Base-by-base conservation (phyloP, 1,284 basidiomycete genomes). In the Cryptococcus sp. region DNA sequence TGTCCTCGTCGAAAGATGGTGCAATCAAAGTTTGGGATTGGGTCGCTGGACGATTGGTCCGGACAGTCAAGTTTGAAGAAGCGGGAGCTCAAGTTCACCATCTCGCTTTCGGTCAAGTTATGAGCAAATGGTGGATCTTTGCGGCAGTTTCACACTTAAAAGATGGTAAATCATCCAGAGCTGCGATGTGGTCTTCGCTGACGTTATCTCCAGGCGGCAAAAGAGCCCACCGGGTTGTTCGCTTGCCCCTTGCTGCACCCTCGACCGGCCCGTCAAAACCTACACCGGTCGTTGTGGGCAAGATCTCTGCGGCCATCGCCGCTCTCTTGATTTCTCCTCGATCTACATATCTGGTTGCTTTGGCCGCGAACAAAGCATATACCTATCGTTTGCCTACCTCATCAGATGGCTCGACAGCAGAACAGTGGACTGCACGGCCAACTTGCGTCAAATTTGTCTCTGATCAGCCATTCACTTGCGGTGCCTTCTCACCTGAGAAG, bases 21-120 rank as follows among this genome's bases (percentile, higher is more conserved):
- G 84, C 83, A 25, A 79, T 98, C 65, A 87, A 91, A 74, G 81
- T 95, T 13, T 98, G 95, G 95, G 93, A 98, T 79, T 95, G 90
- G 75, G 81, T 95, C 52, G 93, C 97, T 63, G 93, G 88, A 1
- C 82, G 84, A 3, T 80, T 96, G 16, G 81, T 97, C 55, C 86
- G 88, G 63, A 89, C 87, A 1, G 84, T 94, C 57, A 81, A 84
- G 58, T 70, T 90, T 46, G 83, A 60, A 15, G 63, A 82, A 45
- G 84, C 88, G 58, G 85, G 91, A 5, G 87, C 96, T 64, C 83
- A 86, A 56, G 63, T 76, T n/a, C 47, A 62, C 20, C 70, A 73
- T 40, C 60, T 73, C 41, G 67, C 69, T 39, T 56, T 72, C 25
- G 71, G 71, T 19, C 58, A 71, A 50, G 66, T 73, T 6, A 62